Conservation (phyloP, 371 early-diverging fungal species). For the Mortierella sp. region DNA sequence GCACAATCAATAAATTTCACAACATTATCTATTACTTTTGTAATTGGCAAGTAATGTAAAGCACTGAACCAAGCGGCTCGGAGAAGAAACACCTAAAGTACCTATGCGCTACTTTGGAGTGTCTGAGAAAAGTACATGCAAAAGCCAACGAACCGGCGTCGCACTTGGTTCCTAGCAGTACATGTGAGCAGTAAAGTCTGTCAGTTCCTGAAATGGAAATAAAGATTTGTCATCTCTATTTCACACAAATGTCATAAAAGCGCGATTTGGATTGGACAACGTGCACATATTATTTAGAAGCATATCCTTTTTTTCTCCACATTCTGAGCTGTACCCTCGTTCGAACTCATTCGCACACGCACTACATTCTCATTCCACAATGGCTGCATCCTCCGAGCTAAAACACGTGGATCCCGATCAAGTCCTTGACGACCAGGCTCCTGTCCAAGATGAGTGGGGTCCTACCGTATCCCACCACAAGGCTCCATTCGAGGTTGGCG, state of each 20-base stretch:
- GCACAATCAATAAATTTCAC: slow-evolving; percentile 7
- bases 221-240: slow-evolving; percentile 8
- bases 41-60: not conserved
- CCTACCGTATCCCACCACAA: slow-evolving; percentile 34
- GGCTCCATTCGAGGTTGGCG: slow-evolving; percentile 47
- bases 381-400: slow-evolving; percentile 29
- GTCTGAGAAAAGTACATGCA: slow-evolving; percentile 1
- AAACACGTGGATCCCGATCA: slow-evolving; percentile 29
- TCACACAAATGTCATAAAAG: slow-evolving; percentile 6
- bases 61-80: not conserved
- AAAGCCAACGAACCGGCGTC: not conserved
- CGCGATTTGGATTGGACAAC: not conserved
- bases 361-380: slow-evolving; percentile 13
- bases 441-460: slow-evolving; percentile 49
- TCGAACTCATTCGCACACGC: not conserved
- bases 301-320: not conserved
- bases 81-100: not conserved
- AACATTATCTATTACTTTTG: not conserved
- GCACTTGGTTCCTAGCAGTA: not conserved
- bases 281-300: no score
- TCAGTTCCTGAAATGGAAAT: slow-evolving; percentile 19
- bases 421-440: slow-evolving; percentile 25
- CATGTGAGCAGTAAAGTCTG: not conserved
- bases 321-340: not conserved
- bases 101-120: no score